Evolutionary conservation across 768 basidiomycete species (phyloP).

Genomic region (Auricularia sp.): DNA sequence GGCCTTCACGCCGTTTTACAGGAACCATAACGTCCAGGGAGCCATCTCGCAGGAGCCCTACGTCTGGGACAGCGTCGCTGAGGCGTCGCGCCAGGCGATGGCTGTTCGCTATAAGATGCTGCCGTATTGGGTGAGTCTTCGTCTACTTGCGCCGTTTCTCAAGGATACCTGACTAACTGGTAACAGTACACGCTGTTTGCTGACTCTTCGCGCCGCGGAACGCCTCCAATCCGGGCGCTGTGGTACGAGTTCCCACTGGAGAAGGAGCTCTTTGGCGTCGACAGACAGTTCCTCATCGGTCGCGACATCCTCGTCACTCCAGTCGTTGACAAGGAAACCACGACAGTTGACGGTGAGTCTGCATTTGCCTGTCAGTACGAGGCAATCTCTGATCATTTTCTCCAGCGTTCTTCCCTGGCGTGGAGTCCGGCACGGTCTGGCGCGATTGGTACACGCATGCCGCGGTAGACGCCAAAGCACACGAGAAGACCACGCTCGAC

Average conservation of each 20-base stretch:
- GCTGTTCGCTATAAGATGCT: conserved; percentile 58
- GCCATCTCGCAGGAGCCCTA: conserved; percentile 70
- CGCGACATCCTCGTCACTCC: conserved; percentile 64
- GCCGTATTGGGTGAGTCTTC: conserved; percentile 59
- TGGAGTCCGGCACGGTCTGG: conserved; percentile 45
- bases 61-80: conserved; percentile 69
- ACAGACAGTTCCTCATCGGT: conserved; percentile 65
- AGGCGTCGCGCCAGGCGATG: conserved; percentile 65
- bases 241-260: conserved; percentile 73
- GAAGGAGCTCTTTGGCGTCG: conserved; percentile 43
- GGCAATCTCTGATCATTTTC: neutral
- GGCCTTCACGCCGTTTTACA: conserved; percentile 72
- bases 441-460: conserved; percentile 67
- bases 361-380: neutral
- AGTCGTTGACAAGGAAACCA: conserved; percentile 57
- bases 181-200: conserved; percentile 66
- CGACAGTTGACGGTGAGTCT: conserved; percentile 50
- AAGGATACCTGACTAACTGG: conserved; percentile 8
- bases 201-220: conserved; percentile 50
- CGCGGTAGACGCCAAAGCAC: conserved; percentile 32
- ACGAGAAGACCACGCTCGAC: conserved; percentile 37
- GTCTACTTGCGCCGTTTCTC: neutral
- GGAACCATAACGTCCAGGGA: conserved; percentile 62
- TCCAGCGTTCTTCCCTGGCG: conserved; percentile 55
- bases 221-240: conserved; percentile 62